These are phyloP conservation scores for Leucoagaricus sp. DNA, from an alignment of 1,284 basidiomycete genomes.

Conservation along the genomic window DNA sequence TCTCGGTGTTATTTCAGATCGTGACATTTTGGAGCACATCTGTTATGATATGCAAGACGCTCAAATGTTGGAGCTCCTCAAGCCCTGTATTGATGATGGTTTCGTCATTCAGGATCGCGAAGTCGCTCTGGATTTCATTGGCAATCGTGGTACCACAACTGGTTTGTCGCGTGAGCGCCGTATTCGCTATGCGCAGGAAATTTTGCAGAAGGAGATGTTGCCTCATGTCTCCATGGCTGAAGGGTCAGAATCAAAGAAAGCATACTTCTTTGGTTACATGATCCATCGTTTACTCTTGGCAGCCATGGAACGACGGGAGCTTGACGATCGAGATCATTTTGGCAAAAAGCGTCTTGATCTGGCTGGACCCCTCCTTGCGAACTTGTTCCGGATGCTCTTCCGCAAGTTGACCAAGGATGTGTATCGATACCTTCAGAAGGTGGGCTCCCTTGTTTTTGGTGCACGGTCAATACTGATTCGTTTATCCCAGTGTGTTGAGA, in stretches of 20 bases:
- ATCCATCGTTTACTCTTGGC: slow-evolving; percentile 94
- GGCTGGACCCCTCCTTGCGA: slow-evolving; percentile 93
- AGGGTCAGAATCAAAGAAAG: slow-evolving; percentile 97
- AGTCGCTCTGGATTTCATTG: slow-evolving; percentile 96
- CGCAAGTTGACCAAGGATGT: slow-evolving; percentile 96
- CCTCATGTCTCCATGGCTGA: slow-evolving; percentile 97
- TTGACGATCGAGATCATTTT: slow-evolving; percentile 99
- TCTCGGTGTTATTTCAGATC: slow-evolving; percentile 96
- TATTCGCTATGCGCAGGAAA: slow-evolving; percentile 96
- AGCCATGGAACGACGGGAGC: slow-evolving; percentile 90
- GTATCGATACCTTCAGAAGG: slow-evolving; percentile 96
- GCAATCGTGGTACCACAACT: slow-evolving; percentile 95
- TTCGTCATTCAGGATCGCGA: slow-evolving; percentile 98
- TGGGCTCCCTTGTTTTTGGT: slow-evolving; percentile 32
- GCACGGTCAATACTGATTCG: slow-evolving; percentile 5
- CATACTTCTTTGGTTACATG: slow-evolving; percentile 99
- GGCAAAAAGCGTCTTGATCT: slow-evolving; percentile 98
- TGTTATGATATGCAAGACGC: slow-evolving; percentile 97
- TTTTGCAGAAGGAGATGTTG: slow-evolving; percentile 98
- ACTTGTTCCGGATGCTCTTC: slow-evolving; percentile 98
- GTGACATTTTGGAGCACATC: slow-evolving; percentile 97
- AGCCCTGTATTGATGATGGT: slow-evolving; percentile 98
- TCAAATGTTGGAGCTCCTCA: slow-evolving; percentile 97
- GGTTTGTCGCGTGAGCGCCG: slow-evolving; percentile 91
- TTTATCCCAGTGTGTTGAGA: slow-evolving; percentile 84